Percentiles rank a stretch among this genome's conserved stretches.
phyloP scores from a whole-genome alignment of 2,329 filamentous ascomycete species.

The Metarhizium robertsii region DNA sequence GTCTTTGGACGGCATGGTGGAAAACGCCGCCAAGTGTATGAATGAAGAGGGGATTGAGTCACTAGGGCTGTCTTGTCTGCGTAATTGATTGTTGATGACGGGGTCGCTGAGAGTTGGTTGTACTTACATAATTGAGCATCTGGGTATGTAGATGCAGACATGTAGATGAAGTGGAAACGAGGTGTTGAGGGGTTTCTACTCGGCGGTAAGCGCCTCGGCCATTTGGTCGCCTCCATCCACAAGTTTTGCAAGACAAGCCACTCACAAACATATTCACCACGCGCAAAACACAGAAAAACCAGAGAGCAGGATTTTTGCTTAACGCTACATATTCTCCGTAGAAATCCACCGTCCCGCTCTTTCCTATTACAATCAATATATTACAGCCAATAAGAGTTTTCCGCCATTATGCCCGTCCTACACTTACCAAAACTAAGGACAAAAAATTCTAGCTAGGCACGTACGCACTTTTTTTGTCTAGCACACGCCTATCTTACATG shows the following conservation, averaged over 20 bases:
- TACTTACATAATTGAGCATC: no score
- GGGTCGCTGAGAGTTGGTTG: no score
- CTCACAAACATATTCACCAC: background rate
- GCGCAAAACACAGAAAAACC: background rate
- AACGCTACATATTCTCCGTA: background rate
- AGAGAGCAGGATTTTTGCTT: background rate
- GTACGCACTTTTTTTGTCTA: background rate
- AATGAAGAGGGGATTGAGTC: no score
- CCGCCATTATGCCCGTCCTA: background rate
- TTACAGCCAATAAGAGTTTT: background rate
- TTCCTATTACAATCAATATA: background rate
- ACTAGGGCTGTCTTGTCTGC: no score
- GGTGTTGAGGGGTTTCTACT: no score
- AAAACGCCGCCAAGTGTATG: no score
- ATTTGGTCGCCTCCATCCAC: no score
- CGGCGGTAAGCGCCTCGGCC: background rate
- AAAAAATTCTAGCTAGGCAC: background rate
- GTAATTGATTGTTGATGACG: no score
- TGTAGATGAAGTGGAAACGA: no score
- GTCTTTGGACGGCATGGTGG: background rate
- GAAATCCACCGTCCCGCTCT: background rate
- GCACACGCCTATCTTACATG: conserved; percentile 7
- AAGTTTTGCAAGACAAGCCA: background rate
- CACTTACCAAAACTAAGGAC: background rate
- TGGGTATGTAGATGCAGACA: no score